These are phyloP conservation scores for Trypanosoma avium DNA, from an alignment of 208 protist species.

Conservation along the genomic window DNA sequence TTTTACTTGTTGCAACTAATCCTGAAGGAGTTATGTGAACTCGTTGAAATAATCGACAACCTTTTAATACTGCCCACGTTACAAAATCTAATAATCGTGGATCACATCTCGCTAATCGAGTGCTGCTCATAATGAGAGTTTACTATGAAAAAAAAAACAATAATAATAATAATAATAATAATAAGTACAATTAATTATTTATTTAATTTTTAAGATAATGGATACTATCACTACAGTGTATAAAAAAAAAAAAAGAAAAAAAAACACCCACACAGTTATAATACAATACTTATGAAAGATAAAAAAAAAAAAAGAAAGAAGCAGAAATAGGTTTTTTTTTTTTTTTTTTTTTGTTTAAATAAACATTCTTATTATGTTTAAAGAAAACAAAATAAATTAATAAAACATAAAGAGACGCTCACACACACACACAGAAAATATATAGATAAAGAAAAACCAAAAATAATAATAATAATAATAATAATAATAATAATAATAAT, in stretches of 20 bases:
- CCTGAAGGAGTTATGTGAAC: slow-evolving; percentile 80
- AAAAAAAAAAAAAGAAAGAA: not conserved
- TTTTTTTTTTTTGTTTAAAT: too few relatives aligned
- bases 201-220: too few relatives aligned
- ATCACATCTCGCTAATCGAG: slow-evolving; percentile 72
- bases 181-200: too few relatives aligned
- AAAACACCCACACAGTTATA: too few relatives aligned
- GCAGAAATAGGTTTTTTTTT: too few relatives aligned
- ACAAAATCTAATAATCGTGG: slow-evolving; percentile 87
- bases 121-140: too few relatives aligned
- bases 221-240: too few relatives aligned
- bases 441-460: not conserved
- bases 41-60: slow-evolving; percentile 83
- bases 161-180: not conserved
- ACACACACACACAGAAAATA: not conserved
- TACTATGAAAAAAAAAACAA: too few relatives aligned
- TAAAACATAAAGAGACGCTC: too few relatives aligned
- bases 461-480: not conserved
- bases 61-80: slow-evolving; percentile 85
- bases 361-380: too few relatives aligned
- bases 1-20: slow-evolving; percentile 72
- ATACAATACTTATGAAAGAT: too few relatives aligned
- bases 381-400: not conserved
- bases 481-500: not conserved
- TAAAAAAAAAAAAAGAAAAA: too few relatives aligned